Evolutionary conservation across 345 rosid genomes (phyloP).

Genomic region (Populus euphratica): DNA sequence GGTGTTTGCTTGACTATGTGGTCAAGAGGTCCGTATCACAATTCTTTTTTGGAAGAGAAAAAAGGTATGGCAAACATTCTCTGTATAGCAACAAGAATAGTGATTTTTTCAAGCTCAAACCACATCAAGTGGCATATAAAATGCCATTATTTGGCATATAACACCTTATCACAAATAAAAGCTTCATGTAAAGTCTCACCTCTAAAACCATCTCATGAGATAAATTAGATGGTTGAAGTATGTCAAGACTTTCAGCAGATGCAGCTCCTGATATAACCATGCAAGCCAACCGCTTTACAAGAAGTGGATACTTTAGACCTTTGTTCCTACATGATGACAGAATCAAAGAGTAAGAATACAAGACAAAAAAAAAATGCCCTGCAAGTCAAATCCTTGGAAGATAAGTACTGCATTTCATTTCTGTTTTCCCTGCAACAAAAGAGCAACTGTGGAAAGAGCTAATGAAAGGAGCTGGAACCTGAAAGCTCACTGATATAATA

Average conservation of each 20-base stretch:
- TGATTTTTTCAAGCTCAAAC: not conserved
- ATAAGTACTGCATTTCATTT: not conserved
- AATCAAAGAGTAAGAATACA: not conserved
- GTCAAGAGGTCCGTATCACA: too few relatives aligned
- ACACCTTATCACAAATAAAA: not conserved
- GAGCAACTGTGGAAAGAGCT: not conserved
- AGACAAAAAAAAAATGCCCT: not conserved
- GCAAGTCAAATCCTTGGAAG: not conserved
- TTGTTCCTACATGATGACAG: conserved; percentile 41
- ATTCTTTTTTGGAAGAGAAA: too few relatives aligned
- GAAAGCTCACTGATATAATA: too few relatives aligned
- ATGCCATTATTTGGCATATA: not conserved
- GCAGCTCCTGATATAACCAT: conserved; percentile 65
- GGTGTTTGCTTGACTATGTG: too few relatives aligned
- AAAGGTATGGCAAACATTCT: not conserved
- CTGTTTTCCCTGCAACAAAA: not conserved
- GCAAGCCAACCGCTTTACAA: conserved; percentile 77
- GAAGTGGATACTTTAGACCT: conserved; percentile 77
- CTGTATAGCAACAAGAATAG: not conserved
- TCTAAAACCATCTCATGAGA: conserved; percentile 44
- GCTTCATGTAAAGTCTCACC: conserved; percentile 35
- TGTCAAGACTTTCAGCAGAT: conserved; percentile 46
- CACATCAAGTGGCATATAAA: not conserved
- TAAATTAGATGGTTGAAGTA: conserved; percentile 68
- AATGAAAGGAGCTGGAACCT: too few relatives aligned